Base-by-base conservation (phyloP, 208 protist species). In the Blechomonas ayalai region DNA sequence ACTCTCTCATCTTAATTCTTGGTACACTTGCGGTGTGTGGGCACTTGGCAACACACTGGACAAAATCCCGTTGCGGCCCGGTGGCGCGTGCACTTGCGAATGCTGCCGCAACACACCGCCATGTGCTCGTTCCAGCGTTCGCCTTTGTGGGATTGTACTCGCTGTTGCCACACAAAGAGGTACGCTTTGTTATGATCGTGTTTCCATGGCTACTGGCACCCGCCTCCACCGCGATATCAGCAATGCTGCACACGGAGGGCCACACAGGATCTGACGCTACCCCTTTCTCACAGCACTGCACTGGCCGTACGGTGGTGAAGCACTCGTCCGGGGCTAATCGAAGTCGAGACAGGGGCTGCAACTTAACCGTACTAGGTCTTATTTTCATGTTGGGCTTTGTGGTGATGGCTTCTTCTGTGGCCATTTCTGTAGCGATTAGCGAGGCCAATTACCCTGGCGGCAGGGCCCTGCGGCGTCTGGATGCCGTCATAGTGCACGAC, bases 101-200 rank as follows among this genome's bases (percentile, higher is more conserved):
- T n/a, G n/a, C n/a, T n/a, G n/a, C n/a, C n/a, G n/a, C n/a, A n/a
- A n/a, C n/a, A n/a, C n/a, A 55, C 31, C 25, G 25, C 1, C 19
- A 28, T 4, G 18, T 78, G 9, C 18, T 82, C 0, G 7, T 73
- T 10, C 60, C 80, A 2, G 46, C 61, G 3, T 5, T 79, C n/a
- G 8, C 54, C 9, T 96, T 92, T 39, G 45, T 97, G 9, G 46
- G 29, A 1, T 19, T 92, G 1, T 97, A 97, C 53, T 89, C 73
- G 23, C 48, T 83, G 13, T 63, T 97, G 26, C 89, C 89, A 13
- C 90, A 96, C 71, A 96, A 97, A 67, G 90, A 97, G 61, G 44
- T 97, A n/a, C 69, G 95, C 32, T 97, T 97, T 51, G 71, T 97
- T n/a, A 68, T 97, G 28, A 77, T 91, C 38, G 77, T 57, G 0